Evolutionary conservation across 257 asterid genomes (phyloP), one percentile per base, ranked within the genome.

Genomic region (Solanum corneliomulleri): DNA sequence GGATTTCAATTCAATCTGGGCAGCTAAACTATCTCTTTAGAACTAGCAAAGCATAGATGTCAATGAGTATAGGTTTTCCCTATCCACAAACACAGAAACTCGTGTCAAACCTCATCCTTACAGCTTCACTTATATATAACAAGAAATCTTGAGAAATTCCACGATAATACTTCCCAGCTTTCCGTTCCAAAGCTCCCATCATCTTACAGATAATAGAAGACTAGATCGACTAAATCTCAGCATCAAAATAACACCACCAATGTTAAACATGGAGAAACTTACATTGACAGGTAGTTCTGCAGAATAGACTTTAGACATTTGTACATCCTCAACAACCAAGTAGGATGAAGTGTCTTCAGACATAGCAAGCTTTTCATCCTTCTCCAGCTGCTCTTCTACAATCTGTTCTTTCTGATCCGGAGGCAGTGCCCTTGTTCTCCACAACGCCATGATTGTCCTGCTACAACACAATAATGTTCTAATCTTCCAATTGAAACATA

Each of bases 401-500:
- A 92, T 89, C 86, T 77, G 87, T 23, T 92, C 95, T 89, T 90
- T 92, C 91, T 94, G 95, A 86, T 92, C 96, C 0, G 89, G 93
- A 58, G 91, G 94, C 27, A 91, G 80, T 29, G 91, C 90, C 90
- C 98, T 92, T 85, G 98, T 92, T 90, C 95, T 93, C 99, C 98
- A 97, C 90, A 97, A 89, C 14, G 98, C 98, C 93, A 85, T 91
- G 62, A 94, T 90, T 21, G 98, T 97, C 96, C 99, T 97, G 91
- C 45, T 87, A 90, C 33, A 52, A 86, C 78, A 85, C 80, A 42
- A 49, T 3, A 21, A 33, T 85, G 18, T 21, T 86, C 78, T 68
- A 21, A 80, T 80, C 85, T 35, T 23, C 20, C 21, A 21, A 6
- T 16, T 27, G 33, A 82, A 49, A 37, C 58, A 60, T 77, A 31